Evolutionary conservation across 257 asterid genomes (phyloP).

Genomic region (Plectranthus barbatus): DNA sequence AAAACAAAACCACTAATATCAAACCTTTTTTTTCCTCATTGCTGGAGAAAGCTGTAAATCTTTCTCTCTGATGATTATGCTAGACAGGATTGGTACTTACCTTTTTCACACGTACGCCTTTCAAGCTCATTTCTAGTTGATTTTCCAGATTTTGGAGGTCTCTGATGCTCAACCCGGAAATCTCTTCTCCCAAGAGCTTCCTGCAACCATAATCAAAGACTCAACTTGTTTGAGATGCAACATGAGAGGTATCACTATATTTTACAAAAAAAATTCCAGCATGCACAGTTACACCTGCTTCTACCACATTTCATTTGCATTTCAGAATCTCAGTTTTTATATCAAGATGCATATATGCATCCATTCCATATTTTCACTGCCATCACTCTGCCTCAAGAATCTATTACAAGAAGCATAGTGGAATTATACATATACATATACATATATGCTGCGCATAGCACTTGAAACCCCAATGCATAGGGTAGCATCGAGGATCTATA

Average conservation of each 20-base stretch:
- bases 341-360: too few relatives aligned
- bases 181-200: constrained; percentile 59
- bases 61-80: neutral
- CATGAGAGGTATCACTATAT: neutral
- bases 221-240: neutral
- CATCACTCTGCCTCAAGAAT: too few relatives aligned
- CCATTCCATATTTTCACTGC: too few relatives aligned
- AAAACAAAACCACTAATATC: neutral
- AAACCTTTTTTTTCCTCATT: too few relatives aligned
- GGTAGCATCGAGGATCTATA: too few relatives aligned
- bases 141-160: constrained; percentile 56
- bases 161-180: constrained; percentile 38
- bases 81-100: constrained; percentile 13
- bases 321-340: too few relatives aligned
- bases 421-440: too few relatives aligned
- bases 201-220: constrained; percentile 27
- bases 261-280: neutral
- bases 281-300: neutral
- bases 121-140: constrained; percentile 53
- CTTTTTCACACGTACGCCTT: constrained; percentile 48
- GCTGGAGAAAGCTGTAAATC: too few relatives aligned
- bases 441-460: too few relatives aligned
- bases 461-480: too few relatives aligned
- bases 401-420: too few relatives aligned
- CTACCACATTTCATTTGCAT: too few relatives aligned